Evolutionary conservation across 2,329 filamentous ascomycete species (phyloP), one percentile per base, ranked within the genome.

Genomic region (Akanthomyces lecanii): DNA sequence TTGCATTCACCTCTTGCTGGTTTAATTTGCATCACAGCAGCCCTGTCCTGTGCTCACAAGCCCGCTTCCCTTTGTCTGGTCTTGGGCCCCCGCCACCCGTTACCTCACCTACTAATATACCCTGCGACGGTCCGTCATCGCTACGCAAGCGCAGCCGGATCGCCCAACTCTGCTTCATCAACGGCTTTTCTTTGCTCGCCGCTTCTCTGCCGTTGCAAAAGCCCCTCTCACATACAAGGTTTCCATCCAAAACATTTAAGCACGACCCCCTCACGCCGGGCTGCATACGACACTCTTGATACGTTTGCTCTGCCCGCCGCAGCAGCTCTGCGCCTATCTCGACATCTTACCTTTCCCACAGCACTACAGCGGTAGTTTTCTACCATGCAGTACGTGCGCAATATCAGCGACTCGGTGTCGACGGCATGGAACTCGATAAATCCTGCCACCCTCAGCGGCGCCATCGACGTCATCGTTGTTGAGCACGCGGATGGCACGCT

Each of bases 391-490:
- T 98, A 98, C 90, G 93, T 98, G 69, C 87, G 95, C 69, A 96
- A 93, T 73, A 86, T 98, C 71, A 95, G 92, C 77, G 93, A 93
- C 75, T 96, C 92, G 59, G 94, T 99, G 71, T 96, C 93, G 70
- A 97, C 95, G 79, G 94, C 95, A 76, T 99, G 95, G 95, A 99
- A 99, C 78, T 97, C 93, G 30, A 96, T 99, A 82, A 99, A 99
- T 77, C 95, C 95, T 57, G 92, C 95, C 51, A 99, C 95, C 14
- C 85, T 99, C 63, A 97, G 92, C 79, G 95, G 95, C 72, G 95
- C 95, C 72, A 98, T 99, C 79, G 95, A 99, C 82, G 94, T 98
- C 69, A 97, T 99, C 69, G 94, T 99, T 62, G 92, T 99, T 64
- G 92, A 99, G 77, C 92, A 96, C 69, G 91, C 94, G 73, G 95